phyloP scores from a whole-genome alignment of 2,329 filamentous ascomycete genomes.

The Paraphoma chrysanthemicola region DNA sequence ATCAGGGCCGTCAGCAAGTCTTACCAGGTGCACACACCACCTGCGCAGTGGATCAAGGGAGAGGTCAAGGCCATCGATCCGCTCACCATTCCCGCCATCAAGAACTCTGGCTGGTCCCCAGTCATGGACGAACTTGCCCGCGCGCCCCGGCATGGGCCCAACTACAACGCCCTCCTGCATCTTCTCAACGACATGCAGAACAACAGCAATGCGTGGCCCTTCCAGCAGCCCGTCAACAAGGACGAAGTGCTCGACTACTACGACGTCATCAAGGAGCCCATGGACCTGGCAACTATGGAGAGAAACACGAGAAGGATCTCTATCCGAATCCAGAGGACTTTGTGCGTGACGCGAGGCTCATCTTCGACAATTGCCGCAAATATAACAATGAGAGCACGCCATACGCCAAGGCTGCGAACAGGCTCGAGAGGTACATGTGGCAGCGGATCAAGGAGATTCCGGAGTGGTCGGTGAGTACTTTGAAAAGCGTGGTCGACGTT shows the following conservation, averaged over 20 bases:
- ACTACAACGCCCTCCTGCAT: conserved; percentile 92
- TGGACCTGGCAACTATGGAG: conserved; percentile 98
- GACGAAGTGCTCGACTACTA: conserved; percentile 99
- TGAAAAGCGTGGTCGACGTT: background rate
- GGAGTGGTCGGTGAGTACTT: conserved; percentile 70
- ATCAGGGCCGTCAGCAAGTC: conserved; percentile 90
- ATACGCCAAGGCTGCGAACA: conserved; percentile 94
- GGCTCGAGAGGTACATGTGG: conserved; percentile 95
- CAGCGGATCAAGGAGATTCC: conserved; percentile 88
- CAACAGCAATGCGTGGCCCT: conserved; percentile 91
- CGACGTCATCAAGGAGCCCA: conserved; percentile 96
- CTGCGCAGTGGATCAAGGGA: conserved; percentile 83
- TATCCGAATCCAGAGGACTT: conserved; percentile 94
- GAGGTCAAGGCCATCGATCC: conserved; percentile 75
- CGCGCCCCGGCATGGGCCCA: conserved; percentile 92
- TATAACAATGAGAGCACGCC: conserved; percentile 97
- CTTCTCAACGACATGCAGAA: conserved; percentile 96
- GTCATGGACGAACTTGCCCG: conserved; percentile 98
- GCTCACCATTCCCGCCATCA: conserved; percentile 85
- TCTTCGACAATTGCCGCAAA: conserved; percentile 92
- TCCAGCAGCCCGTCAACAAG: conserved; percentile 88
- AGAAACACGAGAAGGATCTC: conserved; percentile 90
- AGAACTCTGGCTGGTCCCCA: conserved; percentile 88
- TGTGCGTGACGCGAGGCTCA: conserved; percentile 82
- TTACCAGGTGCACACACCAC: conserved; percentile 85